phyloP scores from a whole-genome alignment of 169 alveolate species.

The Plasmodium chabaudi region DNA sequence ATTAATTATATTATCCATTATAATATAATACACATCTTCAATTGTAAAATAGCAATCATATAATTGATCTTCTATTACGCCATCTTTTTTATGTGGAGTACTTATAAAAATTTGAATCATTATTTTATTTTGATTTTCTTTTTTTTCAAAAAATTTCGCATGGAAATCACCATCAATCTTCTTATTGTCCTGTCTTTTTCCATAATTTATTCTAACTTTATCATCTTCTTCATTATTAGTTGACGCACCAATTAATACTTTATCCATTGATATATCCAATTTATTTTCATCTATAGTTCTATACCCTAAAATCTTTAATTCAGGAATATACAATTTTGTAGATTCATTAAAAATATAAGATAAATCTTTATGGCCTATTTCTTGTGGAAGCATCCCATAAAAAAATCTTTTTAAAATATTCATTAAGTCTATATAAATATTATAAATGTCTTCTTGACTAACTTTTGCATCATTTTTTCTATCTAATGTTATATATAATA shows the following conservation, averaged over 20 bases:
- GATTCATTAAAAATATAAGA: slow-evolving; percentile 23
- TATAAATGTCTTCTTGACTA: slow-evolving; percentile 12
- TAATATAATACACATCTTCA: slow-evolving; percentile 39
- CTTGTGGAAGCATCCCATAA: slow-evolving; percentile 18
- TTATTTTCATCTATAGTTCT: slow-evolving; percentile 23
- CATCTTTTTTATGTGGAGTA: neutral
- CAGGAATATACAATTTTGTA: slow-evolving; percentile 20
- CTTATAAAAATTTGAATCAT: slow-evolving; percentile 30
- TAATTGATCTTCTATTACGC: neutral
- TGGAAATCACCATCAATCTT: slow-evolving; percentile 8
- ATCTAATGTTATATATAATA: slow-evolving; percentile 33
- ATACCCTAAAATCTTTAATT: slow-evolving; percentile 35
- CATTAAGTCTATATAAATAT: slow-evolving; percentile 10
- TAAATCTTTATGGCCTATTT: slow-evolving; percentile 22
- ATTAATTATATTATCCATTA: slow-evolving; percentile 19
- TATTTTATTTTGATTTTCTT: slow-evolving; percentile 23
- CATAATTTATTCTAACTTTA: neutral
- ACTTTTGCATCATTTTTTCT: slow-evolving; percentile 4
- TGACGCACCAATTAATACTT: neutral
- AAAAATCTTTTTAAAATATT: slow-evolving; percentile 6
- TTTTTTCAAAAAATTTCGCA: slow-evolving; percentile 6
- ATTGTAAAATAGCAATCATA: slow-evolving; percentile 18
- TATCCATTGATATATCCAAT: neutral
- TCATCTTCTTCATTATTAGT: neutral
- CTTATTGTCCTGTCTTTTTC: neutral